Evolutionary conservation across 148 eudicot genomes (phyloP), one percentile per base, ranked within the genome.

Genomic region (Agrostemma githago): DNA sequence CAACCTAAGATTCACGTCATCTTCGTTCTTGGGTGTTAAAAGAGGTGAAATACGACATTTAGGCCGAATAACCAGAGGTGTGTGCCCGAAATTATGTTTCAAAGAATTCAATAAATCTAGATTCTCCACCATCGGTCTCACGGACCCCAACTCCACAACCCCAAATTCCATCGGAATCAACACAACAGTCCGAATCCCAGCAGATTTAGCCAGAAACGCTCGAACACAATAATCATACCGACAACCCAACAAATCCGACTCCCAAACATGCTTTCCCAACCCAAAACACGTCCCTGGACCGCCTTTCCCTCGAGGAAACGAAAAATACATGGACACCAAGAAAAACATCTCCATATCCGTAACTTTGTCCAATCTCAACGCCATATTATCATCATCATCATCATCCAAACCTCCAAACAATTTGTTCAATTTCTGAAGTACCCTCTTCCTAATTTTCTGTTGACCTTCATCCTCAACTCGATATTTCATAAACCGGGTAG

Each of bases 331-430:
- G 0, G 98, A 94, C 5, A 86, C 88, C 6, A 94, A 81, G 73
- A 88, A 94, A 65, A 94, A 87, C 97, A 94, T 89, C 75, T 94
- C 98, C 66, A 84, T 82, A 84, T 92, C 96, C 0, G 97, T 89
- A 74, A 94, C 96, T 82, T 82, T 87, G 82, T 89, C 97, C 77
- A 94, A 75, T 19, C 88, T 86, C 70, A 81, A 79, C 7, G 93
- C 97, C 82, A 91, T 84, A 72, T 84, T 82, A 76, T 89, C 98
- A 57, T 94, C 98, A 26, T 26, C 34, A 26, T 26, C 34, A 26
- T 26, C 34, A 39, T 88, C 92, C 5, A 82, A 85, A 2, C 92
- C 98, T 40, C 97, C 90, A 78, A 89, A 94, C 68, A 85, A 76
- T 8, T 71, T 78, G 44, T 94, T 88, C 77, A 94, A 59, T 62